Percentiles rank a stretch among this genome's conserved stretches.
Evolutionary conservation across 2,329 filamentous ascomycete genomes (phyloP).

Genomic region (Beauveria rudraprayagi): DNA sequence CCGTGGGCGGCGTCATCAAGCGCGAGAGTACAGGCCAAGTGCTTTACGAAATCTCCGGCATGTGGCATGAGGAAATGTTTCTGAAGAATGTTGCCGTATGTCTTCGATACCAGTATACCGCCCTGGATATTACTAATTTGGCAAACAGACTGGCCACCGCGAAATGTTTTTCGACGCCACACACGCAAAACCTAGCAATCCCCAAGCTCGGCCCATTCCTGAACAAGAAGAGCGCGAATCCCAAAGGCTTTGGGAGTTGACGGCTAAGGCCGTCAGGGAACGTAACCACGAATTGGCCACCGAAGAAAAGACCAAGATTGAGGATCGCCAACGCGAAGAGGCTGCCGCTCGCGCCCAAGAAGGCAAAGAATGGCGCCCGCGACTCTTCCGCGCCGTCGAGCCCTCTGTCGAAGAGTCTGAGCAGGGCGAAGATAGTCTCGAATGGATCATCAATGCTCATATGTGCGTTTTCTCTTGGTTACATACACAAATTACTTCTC

Average conservation of each 20-base stretch:
- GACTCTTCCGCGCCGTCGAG: slow-evolving; percentile 70
- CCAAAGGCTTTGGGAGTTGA: slow-evolving; percentile 76
- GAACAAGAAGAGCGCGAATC: slow-evolving; percentile 91
- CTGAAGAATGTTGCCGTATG: slow-evolving; percentile 71
- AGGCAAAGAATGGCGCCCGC: slow-evolving; percentile 78
- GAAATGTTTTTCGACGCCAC: slow-evolving; percentile 84
- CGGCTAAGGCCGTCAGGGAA: slow-evolving; percentile 71
- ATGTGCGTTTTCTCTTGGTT: slow-evolving; percentile 49
- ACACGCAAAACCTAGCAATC: slow-evolving; percentile 66
- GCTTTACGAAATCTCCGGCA: slow-evolving; percentile 83
- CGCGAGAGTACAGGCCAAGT: slow-evolving; percentile 79
- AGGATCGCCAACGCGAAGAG: slow-evolving; percentile 85
- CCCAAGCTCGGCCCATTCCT: slow-evolving; percentile 64
- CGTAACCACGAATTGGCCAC: slow-evolving; percentile 85
- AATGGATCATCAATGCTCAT: slow-evolving; percentile 87
- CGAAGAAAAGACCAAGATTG: slow-evolving; percentile 92
- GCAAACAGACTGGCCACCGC: slow-evolving; percentile 69
- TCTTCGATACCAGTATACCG: not conserved
- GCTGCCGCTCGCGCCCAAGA: slow-evolving; percentile 71
- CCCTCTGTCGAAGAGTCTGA: slow-evolving; percentile 63
- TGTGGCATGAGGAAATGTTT: slow-evolving; percentile 93
- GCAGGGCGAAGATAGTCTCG: slow-evolving; percentile 79
- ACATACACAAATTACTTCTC: too few species aligned
- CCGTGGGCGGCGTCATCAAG: slow-evolving; percentile 85
- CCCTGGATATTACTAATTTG: not conserved